These are phyloP conservation scores for Fusarium coffeatum DNA, from an alignment of 2,329 filamentous ascomycete genomes.

Conservation along the genomic window DNA sequence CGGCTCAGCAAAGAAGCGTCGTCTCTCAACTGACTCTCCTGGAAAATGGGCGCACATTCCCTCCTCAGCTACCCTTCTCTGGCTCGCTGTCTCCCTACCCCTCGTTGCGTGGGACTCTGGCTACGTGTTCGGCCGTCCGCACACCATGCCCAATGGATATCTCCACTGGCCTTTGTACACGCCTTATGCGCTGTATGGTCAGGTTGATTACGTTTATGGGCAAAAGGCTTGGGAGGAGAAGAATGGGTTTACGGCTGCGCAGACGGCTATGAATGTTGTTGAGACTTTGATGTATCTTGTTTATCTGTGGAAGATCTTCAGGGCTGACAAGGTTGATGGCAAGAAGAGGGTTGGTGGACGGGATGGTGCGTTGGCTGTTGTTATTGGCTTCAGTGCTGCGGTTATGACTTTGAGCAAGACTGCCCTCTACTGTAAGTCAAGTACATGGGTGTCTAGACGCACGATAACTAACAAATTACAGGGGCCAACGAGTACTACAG, in stretches of 20 bases:
- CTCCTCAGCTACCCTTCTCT: slow-evolving; percentile 65
- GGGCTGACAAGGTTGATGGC: slow-evolving; percentile 33
- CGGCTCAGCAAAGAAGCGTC: slow-evolving; percentile 24
- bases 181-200: slow-evolving; percentile 84
- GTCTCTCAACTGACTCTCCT: slow-evolving; percentile 2
- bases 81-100: slow-evolving; percentile 80
- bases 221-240: slow-evolving; percentile 74
- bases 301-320: slow-evolving; percentile 61
- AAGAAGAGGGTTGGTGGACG: slow-evolving; percentile 54
- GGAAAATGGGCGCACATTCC: slow-evolving; percentile 60
- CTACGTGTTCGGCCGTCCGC: slow-evolving; percentile 83
- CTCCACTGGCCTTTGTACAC: slow-evolving; percentile 78
- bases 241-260: slow-evolving; percentile 82
- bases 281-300: slow-evolving; percentile 73
- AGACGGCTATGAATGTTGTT: slow-evolving; percentile 74
- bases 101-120: slow-evolving; percentile 84
- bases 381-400: slow-evolving; percentile 64
- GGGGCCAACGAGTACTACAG: slow-evolving; percentile 69
- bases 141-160: slow-evolving; percentile 81
- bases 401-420: slow-evolving; percentile 73
- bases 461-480: slow-evolving; percentile 39
- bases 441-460: too few species aligned
- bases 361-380: slow-evolving; percentile 57
- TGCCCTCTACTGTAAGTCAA: slow-evolving; percentile 67
- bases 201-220: slow-evolving; percentile 85